Evolutionary conservation across 2,329 filamentous ascomycete genomes (phyloP).

Genomic region (Teratosphaeria gauchensis): DNA sequence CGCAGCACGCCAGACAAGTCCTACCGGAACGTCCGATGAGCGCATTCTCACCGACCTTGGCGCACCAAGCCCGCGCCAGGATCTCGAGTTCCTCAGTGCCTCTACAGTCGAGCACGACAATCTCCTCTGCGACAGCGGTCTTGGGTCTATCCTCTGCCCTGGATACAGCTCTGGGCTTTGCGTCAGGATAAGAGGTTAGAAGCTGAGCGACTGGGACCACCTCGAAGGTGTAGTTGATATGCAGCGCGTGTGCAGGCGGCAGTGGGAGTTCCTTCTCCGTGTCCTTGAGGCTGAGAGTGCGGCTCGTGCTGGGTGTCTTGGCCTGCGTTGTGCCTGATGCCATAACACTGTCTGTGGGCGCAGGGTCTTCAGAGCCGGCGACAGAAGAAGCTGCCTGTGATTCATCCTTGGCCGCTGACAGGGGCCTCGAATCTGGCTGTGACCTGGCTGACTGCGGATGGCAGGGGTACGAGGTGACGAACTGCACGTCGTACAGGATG

Average conservation of each 20-base stretch:
- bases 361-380: not conserved
- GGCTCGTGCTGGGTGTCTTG: not conserved
- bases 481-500: conserved; percentile 43
- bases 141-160: conserved; percentile 1
- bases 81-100: conserved; percentile 59
- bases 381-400: not conserved
- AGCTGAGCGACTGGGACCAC: conserved; percentile 25
- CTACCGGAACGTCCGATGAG: conserved; percentile 57
- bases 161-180: conserved; percentile 6
- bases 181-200: conserved; percentile 5
- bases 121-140: conserved; percentile 18
- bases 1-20: conserved; percentile 63
- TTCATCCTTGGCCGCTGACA: not conserved
- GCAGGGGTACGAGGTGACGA: conserved; percentile 47
- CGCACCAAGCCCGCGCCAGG: conserved; percentile 61
- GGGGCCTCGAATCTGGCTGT: not conserved
- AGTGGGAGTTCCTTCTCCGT: conserved; percentile 29
- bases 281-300: not conserved
- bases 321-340: not conserved
- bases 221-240: conserved; percentile 29
- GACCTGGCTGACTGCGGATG: conserved; percentile 6
- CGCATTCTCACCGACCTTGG: conserved; percentile 64
- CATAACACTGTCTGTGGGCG: not conserved
- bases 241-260: conserved; percentile 30
- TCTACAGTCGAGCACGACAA: conserved; percentile 40